Evolutionary conservation across 169 alveolate genomes (phyloP).

Genomic region (Plasmodium yoelii): DNA sequence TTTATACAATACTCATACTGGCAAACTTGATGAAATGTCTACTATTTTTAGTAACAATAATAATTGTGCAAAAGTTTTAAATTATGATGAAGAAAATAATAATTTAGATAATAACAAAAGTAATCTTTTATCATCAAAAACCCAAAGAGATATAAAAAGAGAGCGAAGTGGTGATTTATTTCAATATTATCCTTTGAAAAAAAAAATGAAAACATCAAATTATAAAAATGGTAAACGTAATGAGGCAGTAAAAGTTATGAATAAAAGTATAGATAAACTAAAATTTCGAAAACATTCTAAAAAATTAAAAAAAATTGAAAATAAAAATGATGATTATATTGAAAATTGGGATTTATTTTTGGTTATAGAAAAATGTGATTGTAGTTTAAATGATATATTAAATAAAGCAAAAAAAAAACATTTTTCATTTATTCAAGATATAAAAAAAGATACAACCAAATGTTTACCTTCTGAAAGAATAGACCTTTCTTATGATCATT

Average conservation of each 20-base stretch:
- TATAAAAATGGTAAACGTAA: neutral
- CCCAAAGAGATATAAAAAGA: too few species aligned
- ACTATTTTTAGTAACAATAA: too few species aligned
- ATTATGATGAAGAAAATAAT: too few species aligned
- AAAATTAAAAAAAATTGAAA: slow-evolving; percentile 59
- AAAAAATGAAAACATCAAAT: slow-evolving; percentile 6
- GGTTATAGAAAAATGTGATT: slow-evolving; percentile 74
- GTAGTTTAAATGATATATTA: slow-evolving; percentile 52
- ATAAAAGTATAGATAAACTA: slow-evolving; percentile 33
- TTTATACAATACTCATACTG: too few species aligned
- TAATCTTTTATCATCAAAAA: too few species aligned
- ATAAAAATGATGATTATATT: slow-evolving; percentile 33
- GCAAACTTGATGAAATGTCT: too few species aligned
- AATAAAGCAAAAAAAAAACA: slow-evolving; percentile 34
- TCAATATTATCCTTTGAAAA: neutral
- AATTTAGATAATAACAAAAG: too few species aligned
- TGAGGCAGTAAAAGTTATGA: neutral
- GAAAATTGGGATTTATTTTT: slow-evolving; percentile 70
- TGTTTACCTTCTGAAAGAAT: slow-evolving; percentile 34
- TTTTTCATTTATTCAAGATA: slow-evolving; percentile 25
- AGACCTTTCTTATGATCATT: slow-evolving; percentile 54
- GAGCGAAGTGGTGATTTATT: slow-evolving; percentile 7
- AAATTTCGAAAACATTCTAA: slow-evolving; percentile 42
- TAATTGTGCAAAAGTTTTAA: too few species aligned
- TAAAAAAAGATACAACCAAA: slow-evolving; percentile 44